Evolutionary conservation across 164 flowering plant genomes (phyloP).

Genomic region (Buxus sempervirens): DNA sequence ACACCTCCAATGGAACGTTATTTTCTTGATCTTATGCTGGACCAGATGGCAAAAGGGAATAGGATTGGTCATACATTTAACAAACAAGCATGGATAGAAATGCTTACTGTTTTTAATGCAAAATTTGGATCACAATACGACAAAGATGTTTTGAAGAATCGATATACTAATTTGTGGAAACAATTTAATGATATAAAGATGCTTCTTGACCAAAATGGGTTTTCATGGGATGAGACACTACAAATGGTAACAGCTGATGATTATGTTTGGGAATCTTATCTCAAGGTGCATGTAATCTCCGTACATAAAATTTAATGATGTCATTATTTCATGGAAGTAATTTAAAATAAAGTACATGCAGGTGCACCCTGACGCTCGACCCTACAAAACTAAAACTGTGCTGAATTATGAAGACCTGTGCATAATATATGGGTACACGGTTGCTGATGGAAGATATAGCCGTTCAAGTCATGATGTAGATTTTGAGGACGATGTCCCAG

Average conservation of each 20-base stretch:
- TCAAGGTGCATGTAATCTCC: slow-evolving; percentile 33
- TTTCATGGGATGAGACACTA: slow-evolving; percentile 56
- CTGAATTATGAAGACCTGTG: slow-evolving; percentile 45
- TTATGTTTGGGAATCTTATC: slow-evolving; percentile 43
- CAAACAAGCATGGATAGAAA: slow-evolving; percentile 61
- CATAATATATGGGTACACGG: slow-evolving; percentile 47
- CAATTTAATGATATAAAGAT: slow-evolving; percentile 49
- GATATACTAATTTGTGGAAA: slow-evolving; percentile 58
- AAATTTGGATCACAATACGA: slow-evolving; percentile 59
- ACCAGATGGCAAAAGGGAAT: slow-evolving; percentile 50
- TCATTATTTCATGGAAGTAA: not conserved
- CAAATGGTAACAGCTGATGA: slow-evolving; percentile 59
- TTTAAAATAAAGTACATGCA: slow-evolving; percentile 17
- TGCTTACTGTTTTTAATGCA: slow-evolving; percentile 46
- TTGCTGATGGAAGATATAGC: slow-evolving; percentile 59
- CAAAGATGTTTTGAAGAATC: slow-evolving; percentile 51
- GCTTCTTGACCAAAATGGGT: slow-evolving; percentile 48
- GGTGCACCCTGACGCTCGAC: slow-evolving; percentile 50
- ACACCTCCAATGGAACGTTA: slow-evolving; percentile 61
- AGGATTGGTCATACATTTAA: slow-evolving; percentile 52
- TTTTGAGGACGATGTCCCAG: slow-evolving; percentile 42
- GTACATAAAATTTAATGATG: not conserved
- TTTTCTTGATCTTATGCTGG: slow-evolving; percentile 60
- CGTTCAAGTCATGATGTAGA: slow-evolving; percentile 57
- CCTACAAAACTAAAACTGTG: slow-evolving; percentile 45